A percentile compares a stretch with the other conserved stretches of the same genome.
These are phyloP conservation scores for Coniella lustricola DNA, from an alignment of 2,329 filamentous ascomycete genomes.

Conservation along the genomic window DNA sequence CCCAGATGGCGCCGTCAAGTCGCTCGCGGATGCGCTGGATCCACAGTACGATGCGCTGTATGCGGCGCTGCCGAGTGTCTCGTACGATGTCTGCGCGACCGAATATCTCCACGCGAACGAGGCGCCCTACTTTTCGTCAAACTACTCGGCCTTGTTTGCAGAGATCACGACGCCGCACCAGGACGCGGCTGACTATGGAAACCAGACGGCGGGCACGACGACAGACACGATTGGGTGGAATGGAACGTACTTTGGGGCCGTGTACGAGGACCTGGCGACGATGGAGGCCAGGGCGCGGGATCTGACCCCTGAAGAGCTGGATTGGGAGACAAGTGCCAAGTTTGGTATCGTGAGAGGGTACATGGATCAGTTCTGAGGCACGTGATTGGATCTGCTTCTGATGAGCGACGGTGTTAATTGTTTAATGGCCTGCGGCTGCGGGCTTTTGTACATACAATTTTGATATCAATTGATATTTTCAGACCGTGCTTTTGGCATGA, in stretches of 20 bases:
- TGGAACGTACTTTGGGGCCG: conserved; percentile 6
- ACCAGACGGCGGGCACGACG: background rate
- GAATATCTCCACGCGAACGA: conserved; percentile 14
- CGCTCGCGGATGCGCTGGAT: conserved; percentile 43
- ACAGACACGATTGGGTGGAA: conserved; percentile 13
- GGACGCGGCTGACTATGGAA: conserved; percentile 11
- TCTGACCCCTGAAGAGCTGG: conserved; percentile 7
- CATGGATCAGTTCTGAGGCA: background rate
- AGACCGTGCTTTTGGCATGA: too few species aligned
- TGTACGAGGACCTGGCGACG: conserved; percentile 8
- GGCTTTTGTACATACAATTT: too few species aligned
- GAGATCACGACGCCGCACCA: conserved; percentile 13
- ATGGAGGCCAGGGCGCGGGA: conserved; percentile 14
- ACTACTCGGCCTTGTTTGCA: conserved; percentile 11
- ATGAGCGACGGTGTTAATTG: background rate
- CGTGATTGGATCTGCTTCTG: too few species aligned
- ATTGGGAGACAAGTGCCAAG: background rate
- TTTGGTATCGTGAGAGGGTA: background rate
- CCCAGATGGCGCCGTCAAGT: conserved; percentile 43
- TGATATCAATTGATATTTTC: too few species aligned
- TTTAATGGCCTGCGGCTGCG: too few species aligned
- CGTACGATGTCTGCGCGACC: conserved; percentile 7
- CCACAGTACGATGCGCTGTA: conserved; percentile 47
- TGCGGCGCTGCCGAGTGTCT: conserved; percentile 13
- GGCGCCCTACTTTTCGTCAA: conserved; percentile 13